Conservation (phyloP, 225 moss, liverwort and hornwort genomes). For the Neckera pumila region DNA sequence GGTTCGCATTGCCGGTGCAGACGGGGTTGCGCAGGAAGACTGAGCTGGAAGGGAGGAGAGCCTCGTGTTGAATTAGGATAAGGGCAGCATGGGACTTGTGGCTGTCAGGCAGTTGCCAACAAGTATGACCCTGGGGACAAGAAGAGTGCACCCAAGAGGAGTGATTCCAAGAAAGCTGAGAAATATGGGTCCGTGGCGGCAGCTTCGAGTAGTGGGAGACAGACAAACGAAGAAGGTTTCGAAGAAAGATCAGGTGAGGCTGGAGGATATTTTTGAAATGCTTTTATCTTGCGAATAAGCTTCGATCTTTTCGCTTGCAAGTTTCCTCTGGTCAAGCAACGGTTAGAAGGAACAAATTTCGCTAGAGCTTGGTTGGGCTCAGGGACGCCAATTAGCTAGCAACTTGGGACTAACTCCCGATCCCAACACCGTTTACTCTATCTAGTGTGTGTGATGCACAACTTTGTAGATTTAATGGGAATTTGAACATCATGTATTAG, state of each 20-base stretch:
- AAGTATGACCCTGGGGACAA: conserved; percentile 44
- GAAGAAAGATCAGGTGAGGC: conserved; percentile 29
- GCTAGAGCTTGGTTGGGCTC: not conserved
- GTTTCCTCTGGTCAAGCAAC: not conserved
- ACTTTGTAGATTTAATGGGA: not conserved
- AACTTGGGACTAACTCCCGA: not conserved
- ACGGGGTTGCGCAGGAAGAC: conserved; percentile 3
- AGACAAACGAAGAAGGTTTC: conserved; percentile 12
- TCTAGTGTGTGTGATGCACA: not conserved
- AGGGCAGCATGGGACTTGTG: conserved; percentile 7
- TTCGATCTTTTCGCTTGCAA: not conserved
- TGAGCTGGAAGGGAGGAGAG: conserved; percentile 2
- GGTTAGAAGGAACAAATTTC: not conserved
- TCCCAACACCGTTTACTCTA: not conserved
- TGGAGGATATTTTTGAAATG: not conserved
- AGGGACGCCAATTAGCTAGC: not conserved
- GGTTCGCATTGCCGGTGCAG: conserved; percentile 33
- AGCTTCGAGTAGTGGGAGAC: conserved; percentile 13
- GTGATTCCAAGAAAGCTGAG: conserved; percentile 15
- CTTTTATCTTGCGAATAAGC: not conserved
- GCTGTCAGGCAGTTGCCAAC: conserved; percentile 24
- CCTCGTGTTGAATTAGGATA: conserved; percentile 26
- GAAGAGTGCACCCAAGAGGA: conserved; percentile 19
- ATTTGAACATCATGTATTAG: not conserved
- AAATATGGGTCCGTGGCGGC: conserved; percentile 25